Evolutionary conservation across 2,329 filamentous ascomycete species (phyloP).

Genomic region (Neodidymelliopsis sp.): DNA sequence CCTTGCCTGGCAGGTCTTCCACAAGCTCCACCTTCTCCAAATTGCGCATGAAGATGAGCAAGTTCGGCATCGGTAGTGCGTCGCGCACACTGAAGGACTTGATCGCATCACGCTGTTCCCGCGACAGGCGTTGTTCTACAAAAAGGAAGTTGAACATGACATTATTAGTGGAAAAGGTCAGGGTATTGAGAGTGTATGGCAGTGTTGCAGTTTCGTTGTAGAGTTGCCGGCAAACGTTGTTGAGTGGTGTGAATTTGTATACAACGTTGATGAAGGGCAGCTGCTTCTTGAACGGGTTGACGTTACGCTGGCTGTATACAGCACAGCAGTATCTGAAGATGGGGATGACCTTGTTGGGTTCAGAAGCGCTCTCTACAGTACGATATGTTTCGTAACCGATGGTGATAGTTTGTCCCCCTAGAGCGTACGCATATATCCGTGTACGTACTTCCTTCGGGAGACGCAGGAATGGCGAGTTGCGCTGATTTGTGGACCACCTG

Average conservation of each 20-base stretch:
- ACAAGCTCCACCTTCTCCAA: slow-evolving; percentile 30
- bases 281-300: slow-evolving; percentile 20
- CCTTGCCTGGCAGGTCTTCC: not conserved
- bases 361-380: not conserved
- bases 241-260: slow-evolving; percentile 30
- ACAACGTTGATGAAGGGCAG: slow-evolving; percentile 10
- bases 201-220: slow-evolving; percentile 39
- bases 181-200: slow-evolving; percentile 34
- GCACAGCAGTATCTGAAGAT: slow-evolving; percentile 35
- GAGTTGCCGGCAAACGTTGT: slow-evolving; percentile 38
- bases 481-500: slow-evolving; percentile 37
- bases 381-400: slow-evolving; percentile 36
- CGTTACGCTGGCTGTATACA: slow-evolving; percentile 18
- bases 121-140: slow-evolving; percentile 29
- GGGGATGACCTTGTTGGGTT: slow-evolving; percentile 9
- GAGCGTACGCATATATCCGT: slow-evolving; percentile 29
- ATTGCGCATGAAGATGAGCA: slow-evolving; percentile 30
- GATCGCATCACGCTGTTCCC: slow-evolving; percentile 31
- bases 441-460: slow-evolving; percentile 34
- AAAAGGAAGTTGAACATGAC: slow-evolving; percentile 41
- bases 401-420: slow-evolving; percentile 37
- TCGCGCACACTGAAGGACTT: slow-evolving; percentile 26
- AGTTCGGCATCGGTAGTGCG: slow-evolving; percentile 22
- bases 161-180: slow-evolving; percentile 31
- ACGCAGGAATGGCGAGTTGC: slow-evolving; percentile 31